A percentile compares a stretch with the other conserved stretches of the same genome.
Conservation (phyloP, 352 stramenopile species). For the Phytophthora meadii region DNA sequence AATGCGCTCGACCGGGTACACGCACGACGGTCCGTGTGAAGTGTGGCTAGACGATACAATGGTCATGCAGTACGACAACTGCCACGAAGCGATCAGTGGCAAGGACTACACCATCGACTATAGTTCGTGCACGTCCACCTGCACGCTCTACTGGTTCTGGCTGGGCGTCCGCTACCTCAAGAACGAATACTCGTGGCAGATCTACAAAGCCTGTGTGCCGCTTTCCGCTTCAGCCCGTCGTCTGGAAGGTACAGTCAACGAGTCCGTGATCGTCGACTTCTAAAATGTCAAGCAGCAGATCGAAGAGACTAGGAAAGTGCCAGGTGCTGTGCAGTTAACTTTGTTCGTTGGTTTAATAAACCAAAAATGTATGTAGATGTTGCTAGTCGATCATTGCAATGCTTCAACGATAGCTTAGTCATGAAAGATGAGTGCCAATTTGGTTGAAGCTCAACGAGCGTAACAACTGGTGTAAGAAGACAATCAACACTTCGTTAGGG, state of each 20-base stretch:
- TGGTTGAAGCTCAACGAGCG: no score
- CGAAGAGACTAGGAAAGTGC: not conserved
- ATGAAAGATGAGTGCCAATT: not conserved
- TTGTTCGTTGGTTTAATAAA: not conserved
- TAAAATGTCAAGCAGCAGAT: conserved; percentile 3
- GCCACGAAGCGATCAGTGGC: conserved; percentile 41
- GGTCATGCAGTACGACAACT: conserved; percentile 46
- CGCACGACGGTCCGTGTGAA: conserved; percentile 51
- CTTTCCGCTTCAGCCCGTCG: conserved; percentile 26
- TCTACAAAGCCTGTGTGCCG: conserved; percentile 62
- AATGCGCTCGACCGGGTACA: conserved; percentile 59
- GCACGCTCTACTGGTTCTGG: conserved; percentile 54
- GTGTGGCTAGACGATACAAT: conserved; percentile 51
- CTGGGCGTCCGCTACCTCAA: conserved; percentile 51
- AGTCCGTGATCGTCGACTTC: conserved; percentile 27
- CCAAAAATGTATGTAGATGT: not conserved
- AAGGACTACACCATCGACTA: conserved; percentile 50
- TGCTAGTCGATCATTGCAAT: not conserved
- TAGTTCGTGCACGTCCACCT: conserved; percentile 41
- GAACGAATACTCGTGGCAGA: conserved; percentile 61
- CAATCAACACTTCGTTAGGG: not conserved
- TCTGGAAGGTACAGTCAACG: conserved; percentile 30
- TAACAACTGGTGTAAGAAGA: not conserved
- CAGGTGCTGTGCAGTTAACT: not conserved
- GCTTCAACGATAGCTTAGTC: not conserved